A percentile compares a stretch with the other conserved stretches of the same genome.
These are phyloP conservation scores for Phytopythium sindhum DNA, from an alignment of 352 stramenopile species.

Conservation along the genomic window DNA sequence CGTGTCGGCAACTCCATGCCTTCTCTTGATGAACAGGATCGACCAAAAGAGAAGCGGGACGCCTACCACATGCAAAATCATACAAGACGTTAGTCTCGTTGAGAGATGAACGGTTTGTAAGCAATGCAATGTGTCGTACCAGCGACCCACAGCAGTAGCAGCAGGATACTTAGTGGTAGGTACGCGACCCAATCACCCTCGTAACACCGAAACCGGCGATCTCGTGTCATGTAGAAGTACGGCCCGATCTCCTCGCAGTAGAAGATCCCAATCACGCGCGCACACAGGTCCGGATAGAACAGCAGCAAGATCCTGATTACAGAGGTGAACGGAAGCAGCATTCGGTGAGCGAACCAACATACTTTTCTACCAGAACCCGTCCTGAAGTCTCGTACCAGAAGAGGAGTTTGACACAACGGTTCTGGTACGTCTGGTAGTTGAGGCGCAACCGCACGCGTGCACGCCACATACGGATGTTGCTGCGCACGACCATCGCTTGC, in stretches of 20 bases:
- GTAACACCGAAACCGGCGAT: constrained; percentile 61
- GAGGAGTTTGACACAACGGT: constrained; percentile 75
- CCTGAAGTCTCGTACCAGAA: constrained; percentile 65
- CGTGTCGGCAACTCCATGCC: constrained; percentile 42
- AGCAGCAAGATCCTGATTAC: constrained; percentile 47
- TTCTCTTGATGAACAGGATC: constrained; percentile 54
- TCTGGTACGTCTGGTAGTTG: constrained; percentile 71
- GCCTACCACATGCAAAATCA: constrained; percentile 21
- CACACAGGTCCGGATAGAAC: constrained; percentile 72
- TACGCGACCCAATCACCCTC: constrained; percentile 56
- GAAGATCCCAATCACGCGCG: constrained; percentile 63
- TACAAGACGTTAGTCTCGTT: neutral
- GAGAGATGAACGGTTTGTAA: fast-evolving
- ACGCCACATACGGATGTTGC: constrained; percentile 66
- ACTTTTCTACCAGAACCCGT: neutral
- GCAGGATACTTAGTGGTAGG: constrained; percentile 36
- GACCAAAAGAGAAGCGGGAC: constrained; percentile 70
- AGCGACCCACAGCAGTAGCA: constrained; percentile 58
- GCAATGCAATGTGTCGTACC: constrained; percentile 23
- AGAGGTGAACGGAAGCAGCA: neutral
- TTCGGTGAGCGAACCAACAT: neutral
- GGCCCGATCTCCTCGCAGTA: constrained; percentile 71
- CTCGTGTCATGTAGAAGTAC: constrained; percentile 56
- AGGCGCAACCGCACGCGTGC: constrained; percentile 64
- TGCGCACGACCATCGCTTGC: constrained; percentile 57